A percentile compares a stretch with the other conserved stretches of the same genome.
Conservation (phyloP, 345 rosid genomes). For the Cardamine resedifolia region DNA sequence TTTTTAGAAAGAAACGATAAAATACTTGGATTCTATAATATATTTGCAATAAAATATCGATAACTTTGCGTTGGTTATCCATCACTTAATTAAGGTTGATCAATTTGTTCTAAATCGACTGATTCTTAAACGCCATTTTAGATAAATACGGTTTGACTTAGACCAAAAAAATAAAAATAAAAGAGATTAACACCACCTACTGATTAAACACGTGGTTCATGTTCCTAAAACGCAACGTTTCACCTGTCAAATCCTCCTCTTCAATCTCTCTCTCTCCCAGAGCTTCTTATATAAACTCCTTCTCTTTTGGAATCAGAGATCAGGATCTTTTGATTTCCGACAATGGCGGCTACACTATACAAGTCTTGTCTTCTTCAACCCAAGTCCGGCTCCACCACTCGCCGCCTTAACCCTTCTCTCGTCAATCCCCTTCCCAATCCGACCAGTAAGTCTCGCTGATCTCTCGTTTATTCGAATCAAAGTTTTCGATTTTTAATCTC, state of each 20-base stretch:
- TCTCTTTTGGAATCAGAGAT: conserved; percentile 12
- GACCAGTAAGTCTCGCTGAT: conserved; percentile 31
- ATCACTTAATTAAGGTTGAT: not conserved
- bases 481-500: not conserved
- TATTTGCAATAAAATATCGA: too few species aligned
- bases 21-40: not conserved
- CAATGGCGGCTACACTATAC: conserved; percentile 43
- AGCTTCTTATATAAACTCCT: conserved; percentile 13
- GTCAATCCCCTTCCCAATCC: conserved; percentile 11
- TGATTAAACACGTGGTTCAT: conserved; percentile 37
- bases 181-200: conserved; percentile 24
- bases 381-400: conserved; percentile 29
- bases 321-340: not conserved
- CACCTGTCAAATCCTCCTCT: conserved; percentile 27
- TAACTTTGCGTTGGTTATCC: not conserved
- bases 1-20: not conserved
- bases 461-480: not conserved
- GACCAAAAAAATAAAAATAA: not conserved
- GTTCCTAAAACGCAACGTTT: conserved; percentile 35
- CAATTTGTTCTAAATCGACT: not conserved
- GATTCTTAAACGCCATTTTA: conserved; percentile 8
- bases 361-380: conserved; percentile 38
- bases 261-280: not conserved
- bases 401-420: conserved; percentile 25
- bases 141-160: conserved; percentile 15